Evolutionary conservation across 352 stramenopile genomes (phyloP), one percentile per base, ranked within the genome.

Genomic region (Phytophthora pisi): DNA sequence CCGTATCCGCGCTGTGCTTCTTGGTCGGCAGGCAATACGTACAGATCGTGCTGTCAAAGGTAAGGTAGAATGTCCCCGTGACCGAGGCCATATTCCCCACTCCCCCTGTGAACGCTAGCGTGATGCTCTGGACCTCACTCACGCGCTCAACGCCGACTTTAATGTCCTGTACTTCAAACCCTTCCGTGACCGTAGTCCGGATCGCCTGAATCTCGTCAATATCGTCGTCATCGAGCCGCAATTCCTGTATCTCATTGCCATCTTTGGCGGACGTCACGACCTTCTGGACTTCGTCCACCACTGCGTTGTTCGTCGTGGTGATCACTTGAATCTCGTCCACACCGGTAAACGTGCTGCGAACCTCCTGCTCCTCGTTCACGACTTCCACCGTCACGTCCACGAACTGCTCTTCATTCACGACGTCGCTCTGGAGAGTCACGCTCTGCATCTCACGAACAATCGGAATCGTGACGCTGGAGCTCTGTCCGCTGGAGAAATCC

Each of bases 311-410:
- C 0, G 53, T 96, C 30, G 83, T 93, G 38, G 70, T 84, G 18
- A 98, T 87, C 8, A 94, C 74, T 64, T 98, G 92, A 30, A 97
- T 77, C 57, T 98, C 92, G 66, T 98, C 90, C 7, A 80, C 80
- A 7, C 93, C 93, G 0, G 75, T 82, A 28, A 97, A 95, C 5
- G 70, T 75, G 2, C 85, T 98, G 8, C 94, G 93, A 1, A 99
- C 88, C 8, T 95, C 96, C 69, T 99, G 96, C 9, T 96, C 74
- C 71, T 99, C 97, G 69, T 99, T 99, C 16, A 84, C 96, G 13
- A 99, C 97, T 60, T 96, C 81, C 5, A 98, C 92, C 0, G 93
- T 98, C 0, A 91, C 95, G 61, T 97, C 83, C 5, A 99, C 89
- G 53, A 90, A 90, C 64, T 99, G 97, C 51, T 98, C 90, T 76